A percentile compares a stretch with the other conserved stretches of the same genome.
Evolutionary conservation across 495 filamentous ascomycete genomes (phyloP).

Genomic region (Penicillium chermesinum): DNA sequence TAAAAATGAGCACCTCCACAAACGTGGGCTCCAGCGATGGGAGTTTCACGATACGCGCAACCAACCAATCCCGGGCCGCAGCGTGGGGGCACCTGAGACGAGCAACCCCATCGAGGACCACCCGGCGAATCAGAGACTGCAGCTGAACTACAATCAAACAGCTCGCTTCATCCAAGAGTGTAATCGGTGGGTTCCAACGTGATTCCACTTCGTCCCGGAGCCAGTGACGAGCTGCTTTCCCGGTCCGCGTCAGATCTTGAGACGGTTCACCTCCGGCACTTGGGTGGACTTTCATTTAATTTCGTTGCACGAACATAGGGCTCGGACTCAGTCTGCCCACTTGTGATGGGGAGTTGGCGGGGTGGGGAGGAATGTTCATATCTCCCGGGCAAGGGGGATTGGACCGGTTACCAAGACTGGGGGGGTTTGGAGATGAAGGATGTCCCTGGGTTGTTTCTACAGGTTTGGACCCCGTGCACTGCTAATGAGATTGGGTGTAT

Average conservation of each 20-base stretch:
- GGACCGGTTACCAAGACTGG: slow-evolving; percentile 8
- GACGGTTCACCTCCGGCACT: slow-evolving; percentile 1
- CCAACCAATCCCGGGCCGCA: slow-evolving; percentile 10
- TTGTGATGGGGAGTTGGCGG: background rate
- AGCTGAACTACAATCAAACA: slow-evolving; percentile 2
- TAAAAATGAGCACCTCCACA: background rate
- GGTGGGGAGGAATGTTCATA: slow-evolving; percentile 9
- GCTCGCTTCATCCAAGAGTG: background rate
- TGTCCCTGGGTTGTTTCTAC: background rate
- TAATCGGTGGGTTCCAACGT: background rate
- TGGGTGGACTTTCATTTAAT: background rate
- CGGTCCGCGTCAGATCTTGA: background rate
- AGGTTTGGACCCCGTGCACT: background rate
- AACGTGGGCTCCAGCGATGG: background rate
- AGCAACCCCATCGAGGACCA: slow-evolving; percentile 2
- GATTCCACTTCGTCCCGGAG: background rate
- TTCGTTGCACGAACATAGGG: slow-evolving; percentile 8
- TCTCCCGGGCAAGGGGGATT: slow-evolving; percentile 16
- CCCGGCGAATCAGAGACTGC: slow-evolving; percentile 11
- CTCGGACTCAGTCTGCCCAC: background rate
- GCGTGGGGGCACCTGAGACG: slow-evolving; percentile 14
- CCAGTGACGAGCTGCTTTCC: background rate
- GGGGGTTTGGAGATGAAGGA: background rate
- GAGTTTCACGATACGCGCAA: slow-evolving; percentile 13
- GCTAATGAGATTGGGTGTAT: too few relatives aligned